Base-by-base conservation (phyloP, 2,329 filamentous ascomycete genomes). In the Aspergillus phoenicis region DNA sequence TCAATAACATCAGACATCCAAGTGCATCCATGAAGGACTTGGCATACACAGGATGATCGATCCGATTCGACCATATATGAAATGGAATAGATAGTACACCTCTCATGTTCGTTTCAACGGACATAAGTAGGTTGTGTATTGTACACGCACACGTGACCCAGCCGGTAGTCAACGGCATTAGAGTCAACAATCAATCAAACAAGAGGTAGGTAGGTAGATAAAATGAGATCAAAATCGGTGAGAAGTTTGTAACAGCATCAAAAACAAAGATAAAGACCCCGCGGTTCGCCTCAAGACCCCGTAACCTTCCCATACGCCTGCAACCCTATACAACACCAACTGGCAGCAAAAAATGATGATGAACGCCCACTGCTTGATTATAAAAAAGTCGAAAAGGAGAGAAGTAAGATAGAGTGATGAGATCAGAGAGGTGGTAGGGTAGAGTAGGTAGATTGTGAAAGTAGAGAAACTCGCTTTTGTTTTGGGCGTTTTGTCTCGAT, bases 271-370 rank as follows among this genome's bases (percentile, higher is more conserved):
- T n/a, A n/a, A 30, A 45, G 43, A 51, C 30, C 28, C 20, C 33
- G 45, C 45, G 45, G 45, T 24, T 28, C 45, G 45, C 22, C 24
- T 49, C 7, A 49, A 30, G 52, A 54, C 52, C 41, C 52, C 52
- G 52, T 26, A 54, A 36, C 33, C 17, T 28, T 38, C 11, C 22
- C 30, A 54, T 54, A 43, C 52, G 52, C 52, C 52, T 54, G 52
- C 24, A 43, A 39, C 36, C 33, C 38, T 54, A 64, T 60, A 58
- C 53, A 59, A 58, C 53, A 59, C 60, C 56, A 58, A 54, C 33
- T 45, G 33, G 36, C 11, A 51, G 59, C 22, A 41, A 41, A 22
- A 36, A 36, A 20, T 8, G 6, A 41, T n/a, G 33, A 43, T 39
- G 22, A 24, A 36, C n/a, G 51, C 41, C 41, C 20, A 22, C 41